These are phyloP conservation scores for Lentinula sp. DNA, from an alignment of 768 basidiomycete genomes.

Conservation along the genomic window DNA sequence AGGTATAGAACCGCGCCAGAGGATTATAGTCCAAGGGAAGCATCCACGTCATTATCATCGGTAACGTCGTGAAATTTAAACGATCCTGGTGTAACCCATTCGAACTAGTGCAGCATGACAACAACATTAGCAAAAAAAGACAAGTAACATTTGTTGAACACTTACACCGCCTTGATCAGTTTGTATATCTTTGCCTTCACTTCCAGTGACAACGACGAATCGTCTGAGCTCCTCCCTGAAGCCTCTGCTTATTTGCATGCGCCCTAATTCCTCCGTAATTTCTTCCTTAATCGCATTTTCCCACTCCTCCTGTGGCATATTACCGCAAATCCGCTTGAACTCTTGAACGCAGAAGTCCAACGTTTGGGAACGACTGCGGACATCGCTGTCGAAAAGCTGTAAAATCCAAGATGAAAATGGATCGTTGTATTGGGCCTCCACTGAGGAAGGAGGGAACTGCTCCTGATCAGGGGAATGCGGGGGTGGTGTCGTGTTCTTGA, in stretches of 20 bases:
- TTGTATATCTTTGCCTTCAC: constrained; percentile 12
- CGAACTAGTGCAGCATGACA: not conserved
- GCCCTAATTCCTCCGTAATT: constrained; percentile 42
- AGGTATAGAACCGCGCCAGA: no score
- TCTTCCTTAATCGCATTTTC: constrained; percentile 33
- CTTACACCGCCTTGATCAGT: not conserved
- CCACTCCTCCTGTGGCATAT: constrained; percentile 1
- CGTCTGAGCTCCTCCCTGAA: constrained; percentile 61
- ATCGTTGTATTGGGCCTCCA: constrained; percentile 24
- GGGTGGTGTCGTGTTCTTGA: not conserved
- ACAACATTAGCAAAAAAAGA: not conserved
- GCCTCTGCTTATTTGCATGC: constrained; percentile 55
- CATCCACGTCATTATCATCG: not conserved
- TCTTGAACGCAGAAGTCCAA: constrained; percentile 37
- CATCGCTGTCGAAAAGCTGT: constrained; percentile 10
- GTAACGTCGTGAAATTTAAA: constrained; percentile 2
- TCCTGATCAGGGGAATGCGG: not conserved
- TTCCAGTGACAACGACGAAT: constrained; percentile 51
- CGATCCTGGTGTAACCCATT: not conserved
- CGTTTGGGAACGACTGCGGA: constrained; percentile 29
- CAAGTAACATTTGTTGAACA: not conserved
- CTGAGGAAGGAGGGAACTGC: not conserved
- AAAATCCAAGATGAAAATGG: constrained; percentile 26
- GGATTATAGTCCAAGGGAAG: no score
- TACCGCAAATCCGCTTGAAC: constrained; percentile 21